Conservation (phyloP, 2,329 filamentous ascomycete species). For the Arachnomyces sp. region DNA sequence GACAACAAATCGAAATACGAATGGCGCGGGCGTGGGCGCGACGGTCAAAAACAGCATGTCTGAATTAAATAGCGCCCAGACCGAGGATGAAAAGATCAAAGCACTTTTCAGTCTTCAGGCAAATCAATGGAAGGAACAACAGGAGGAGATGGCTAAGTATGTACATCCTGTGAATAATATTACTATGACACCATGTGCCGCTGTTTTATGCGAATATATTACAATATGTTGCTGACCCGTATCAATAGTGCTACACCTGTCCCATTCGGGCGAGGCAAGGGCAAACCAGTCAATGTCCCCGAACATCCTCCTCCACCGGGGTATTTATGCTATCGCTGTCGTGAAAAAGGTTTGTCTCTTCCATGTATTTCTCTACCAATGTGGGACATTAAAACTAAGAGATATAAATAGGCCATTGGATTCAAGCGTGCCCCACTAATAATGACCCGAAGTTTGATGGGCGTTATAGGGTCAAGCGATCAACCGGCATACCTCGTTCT, state of each 20-base stretch:
- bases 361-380: background rate
- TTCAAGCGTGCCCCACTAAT: conserved; percentile 96
- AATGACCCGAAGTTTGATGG: conserved; percentile 95
- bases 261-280: conserved; percentile 32
- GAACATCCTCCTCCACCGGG: conserved; percentile 88
- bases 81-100: conserved; percentile 87
- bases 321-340: conserved; percentile 94
- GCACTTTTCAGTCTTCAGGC: conserved; percentile 87
- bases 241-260: conserved; percentile 38
- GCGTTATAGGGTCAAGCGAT: conserved; percentile 85
- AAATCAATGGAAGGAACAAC: conserved; percentile 86
- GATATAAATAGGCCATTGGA: conserved; percentile 69
- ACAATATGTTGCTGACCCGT: conserved; percentile 24
- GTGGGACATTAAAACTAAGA: conserved; percentile 19
- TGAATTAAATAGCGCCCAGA: conserved; percentile 70
- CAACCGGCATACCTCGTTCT: conserved; percentile 91
- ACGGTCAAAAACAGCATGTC: conserved; percentile 49
- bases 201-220: background rate
- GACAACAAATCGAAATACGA: conserved; percentile 27
- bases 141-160: conserved; percentile 84
- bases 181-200: conserved; percentile 8
- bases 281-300: conserved; percentile 59
- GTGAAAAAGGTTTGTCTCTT: conserved; percentile 62
- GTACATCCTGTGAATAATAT: conserved; percentile 17
- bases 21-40: conserved; percentile 23